phyloP scores from a whole-genome alignment of 495 filamentous ascomycete genomes.

The Penicillium silybi region DNA sequence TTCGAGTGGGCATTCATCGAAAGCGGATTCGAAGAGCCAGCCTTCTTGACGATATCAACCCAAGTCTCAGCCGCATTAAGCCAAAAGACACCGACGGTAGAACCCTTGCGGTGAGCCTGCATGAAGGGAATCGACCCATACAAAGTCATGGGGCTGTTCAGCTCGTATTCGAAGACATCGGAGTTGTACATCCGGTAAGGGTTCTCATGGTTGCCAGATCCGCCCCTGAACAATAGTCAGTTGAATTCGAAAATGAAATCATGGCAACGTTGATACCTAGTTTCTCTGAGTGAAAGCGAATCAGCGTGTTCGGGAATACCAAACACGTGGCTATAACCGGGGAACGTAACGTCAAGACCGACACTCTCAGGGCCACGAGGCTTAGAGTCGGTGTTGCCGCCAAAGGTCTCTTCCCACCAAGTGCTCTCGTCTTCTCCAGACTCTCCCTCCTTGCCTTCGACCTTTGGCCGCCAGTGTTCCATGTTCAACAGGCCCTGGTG shows the following conservation, averaged over 20 bases:
- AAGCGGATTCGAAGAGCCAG: conserved; percentile 69
- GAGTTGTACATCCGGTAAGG: conserved; percentile 96
- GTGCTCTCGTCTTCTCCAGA: conserved; percentile 69
- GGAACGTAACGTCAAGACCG: conserved; percentile 85
- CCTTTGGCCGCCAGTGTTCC: conserved; percentile 92
- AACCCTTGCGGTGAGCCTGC: conserved; percentile 91
- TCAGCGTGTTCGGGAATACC: conserved; percentile 95
- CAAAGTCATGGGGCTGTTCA: conserved; percentile 97
- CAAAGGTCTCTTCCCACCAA: conserved; percentile 97
- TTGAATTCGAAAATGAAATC: neutral
- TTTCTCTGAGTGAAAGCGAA: conserved; percentile 81
- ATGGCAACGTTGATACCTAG: conserved; percentile 48
- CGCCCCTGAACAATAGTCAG: conserved; percentile 48
- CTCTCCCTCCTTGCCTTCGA: conserved; percentile 58
- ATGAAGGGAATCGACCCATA: conserved; percentile 95
- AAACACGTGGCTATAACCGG: conserved; percentile 86
- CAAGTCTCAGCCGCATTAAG: conserved; percentile 96
- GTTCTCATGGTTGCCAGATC: conserved; percentile 75
- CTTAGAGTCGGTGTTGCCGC: conserved; percentile 89
- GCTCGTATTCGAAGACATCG: conserved; percentile 96
- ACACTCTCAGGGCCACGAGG: conserved; percentile 87
- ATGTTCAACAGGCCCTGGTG: conserved; percentile 81
- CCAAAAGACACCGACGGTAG: conserved; percentile 98
- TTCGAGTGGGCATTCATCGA: conserved; percentile 64
- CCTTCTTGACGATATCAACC: conserved; percentile 89